Conservation (phyloP, 352 stramenopile genomes). For the Globisporangium nodosum region DNA sequence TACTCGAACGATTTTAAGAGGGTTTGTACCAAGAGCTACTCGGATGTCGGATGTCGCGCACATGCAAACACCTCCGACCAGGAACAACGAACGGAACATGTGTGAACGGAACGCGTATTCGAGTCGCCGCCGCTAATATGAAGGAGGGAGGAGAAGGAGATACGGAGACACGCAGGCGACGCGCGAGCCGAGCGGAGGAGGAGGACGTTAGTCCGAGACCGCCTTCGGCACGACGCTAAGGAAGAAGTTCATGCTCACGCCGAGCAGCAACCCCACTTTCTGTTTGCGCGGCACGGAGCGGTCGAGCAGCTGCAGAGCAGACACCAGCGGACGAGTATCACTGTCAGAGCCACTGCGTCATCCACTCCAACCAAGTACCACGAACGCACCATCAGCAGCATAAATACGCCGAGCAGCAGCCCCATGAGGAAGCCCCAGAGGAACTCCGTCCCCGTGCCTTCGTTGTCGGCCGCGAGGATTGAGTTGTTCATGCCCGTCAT, state of each 20-base stretch:
- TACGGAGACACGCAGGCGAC: background rate
- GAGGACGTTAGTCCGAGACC: constrained; percentile 41
- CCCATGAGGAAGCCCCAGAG: constrained; percentile 87
- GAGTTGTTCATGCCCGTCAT: constrained; percentile 80
- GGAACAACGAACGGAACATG: background rate
- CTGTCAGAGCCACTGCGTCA: background rate
- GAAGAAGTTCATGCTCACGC: constrained; percentile 89
- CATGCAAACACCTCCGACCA: too few species aligned
- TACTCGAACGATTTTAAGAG: background rate
- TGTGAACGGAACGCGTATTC: background rate
- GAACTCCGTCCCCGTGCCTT: constrained; percentile 86
- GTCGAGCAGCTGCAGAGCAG: constrained; percentile 58
- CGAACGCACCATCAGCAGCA: constrained; percentile 78
- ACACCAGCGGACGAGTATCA: background rate
- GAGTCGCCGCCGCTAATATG: background rate
- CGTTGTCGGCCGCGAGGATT: constrained; percentile 79
- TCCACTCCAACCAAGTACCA: background rate
- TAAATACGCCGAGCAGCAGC: constrained; percentile 84
- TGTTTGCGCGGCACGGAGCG: constrained; percentile 82
- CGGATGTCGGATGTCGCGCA: too few species aligned
- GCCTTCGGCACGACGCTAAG: constrained; percentile 81
- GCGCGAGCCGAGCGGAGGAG: background rate
- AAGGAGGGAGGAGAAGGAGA: background rate
- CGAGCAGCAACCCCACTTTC: constrained; percentile 79
- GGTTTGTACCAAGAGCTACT: background rate